Percentiles rank a stretch among this genome's conserved stretches.
Evolutionary conservation across 2,329 filamentous ascomycete genomes (phyloP).

Genomic region (Emmonsiellopsis sp.): DNA sequence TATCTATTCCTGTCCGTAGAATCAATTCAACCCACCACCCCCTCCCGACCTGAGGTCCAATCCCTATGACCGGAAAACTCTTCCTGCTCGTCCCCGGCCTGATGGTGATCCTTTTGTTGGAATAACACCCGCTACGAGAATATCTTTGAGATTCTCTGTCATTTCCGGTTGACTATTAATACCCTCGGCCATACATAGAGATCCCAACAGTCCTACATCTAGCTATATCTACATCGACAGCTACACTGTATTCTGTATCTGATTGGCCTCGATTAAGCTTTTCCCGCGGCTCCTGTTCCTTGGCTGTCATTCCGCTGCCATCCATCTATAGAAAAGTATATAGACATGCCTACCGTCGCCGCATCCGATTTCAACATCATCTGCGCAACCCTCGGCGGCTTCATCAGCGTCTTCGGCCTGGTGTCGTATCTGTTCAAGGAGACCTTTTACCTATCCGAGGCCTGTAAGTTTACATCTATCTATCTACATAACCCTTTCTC

Average conservation of each 20-base stretch:
- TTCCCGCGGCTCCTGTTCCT: too few species aligned
- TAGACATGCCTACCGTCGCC: constrained; percentile 54
- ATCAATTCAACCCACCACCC: too few species aligned
- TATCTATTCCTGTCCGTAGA: not conserved
- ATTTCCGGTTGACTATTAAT: too few species aligned
- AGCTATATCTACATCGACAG: too few species aligned
- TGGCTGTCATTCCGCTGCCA: constrained; percentile 1
- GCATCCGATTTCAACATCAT: constrained; percentile 77
- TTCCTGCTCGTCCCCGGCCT: constrained; percentile 4
- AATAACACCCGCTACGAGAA: constrained; percentile 30
- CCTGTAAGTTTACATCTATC: constrained; percentile 49
- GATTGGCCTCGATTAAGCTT: too few species aligned
- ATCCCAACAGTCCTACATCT: too few species aligned
- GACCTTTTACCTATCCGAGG: constrained; percentile 83
- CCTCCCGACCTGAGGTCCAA: too few species aligned
- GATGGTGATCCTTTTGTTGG: constrained; percentile 23
- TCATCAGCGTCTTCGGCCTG: constrained; percentile 80
- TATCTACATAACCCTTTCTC: not conserved
- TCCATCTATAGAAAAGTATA: too few species aligned
- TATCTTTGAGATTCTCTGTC: too few species aligned
- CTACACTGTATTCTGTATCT: too few species aligned
- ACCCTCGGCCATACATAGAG: too few species aligned
- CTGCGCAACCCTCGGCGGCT: constrained; percentile 71
- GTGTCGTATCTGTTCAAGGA: constrained; percentile 88
- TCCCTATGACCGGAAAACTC: constrained; percentile 7